Percentiles rank a stretch among this genome's conserved stretches.
phyloP scores from a whole-genome alignment of 2,329 filamentous ascomycete genomes.

The Pseudogymnoascus sp. region DNA sequence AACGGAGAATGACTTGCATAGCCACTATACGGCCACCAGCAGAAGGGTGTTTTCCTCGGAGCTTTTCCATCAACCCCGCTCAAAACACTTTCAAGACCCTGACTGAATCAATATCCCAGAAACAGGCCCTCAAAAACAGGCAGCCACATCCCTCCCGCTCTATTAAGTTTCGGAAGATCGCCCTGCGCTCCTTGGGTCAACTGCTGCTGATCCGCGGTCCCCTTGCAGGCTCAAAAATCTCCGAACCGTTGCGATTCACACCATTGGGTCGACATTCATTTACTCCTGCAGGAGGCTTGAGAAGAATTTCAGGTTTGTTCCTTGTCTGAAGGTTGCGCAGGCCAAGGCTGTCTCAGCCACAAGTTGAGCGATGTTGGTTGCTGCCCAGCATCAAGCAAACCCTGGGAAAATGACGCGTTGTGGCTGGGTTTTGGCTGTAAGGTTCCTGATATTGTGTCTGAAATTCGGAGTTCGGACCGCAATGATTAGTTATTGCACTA shows the following conservation, averaged over 20 bases:
- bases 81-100: not conserved
- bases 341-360: not conserved
- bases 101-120: not conserved
- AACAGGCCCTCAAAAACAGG: too few species aligned
- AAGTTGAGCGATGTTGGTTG: not conserved
- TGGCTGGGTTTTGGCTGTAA: not conserved
- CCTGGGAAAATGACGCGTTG: not conserved
- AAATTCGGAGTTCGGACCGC: not conserved
- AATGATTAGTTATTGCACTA: not conserved
- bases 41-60: not conserved
- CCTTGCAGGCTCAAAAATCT: constrained; percentile 1
- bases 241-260: not conserved
- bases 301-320: not conserved
- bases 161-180: not conserved
- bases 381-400: not conserved
- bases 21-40: not conserved
- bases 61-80: not conserved
- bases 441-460: not conserved
- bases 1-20: not conserved
- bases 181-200: not conserved
- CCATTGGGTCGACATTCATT: constrained; percentile 5
- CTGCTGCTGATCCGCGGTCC: not conserved
- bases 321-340: not conserved
- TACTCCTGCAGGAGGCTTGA: constrained; percentile 2
- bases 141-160: not conserved